A percentile compares a stretch with the other conserved stretches of the same genome.
Evolutionary conservation across 2,329 filamentous ascomycete genomes (phyloP).

Genomic region (Ophiostoma piceae): DNA sequence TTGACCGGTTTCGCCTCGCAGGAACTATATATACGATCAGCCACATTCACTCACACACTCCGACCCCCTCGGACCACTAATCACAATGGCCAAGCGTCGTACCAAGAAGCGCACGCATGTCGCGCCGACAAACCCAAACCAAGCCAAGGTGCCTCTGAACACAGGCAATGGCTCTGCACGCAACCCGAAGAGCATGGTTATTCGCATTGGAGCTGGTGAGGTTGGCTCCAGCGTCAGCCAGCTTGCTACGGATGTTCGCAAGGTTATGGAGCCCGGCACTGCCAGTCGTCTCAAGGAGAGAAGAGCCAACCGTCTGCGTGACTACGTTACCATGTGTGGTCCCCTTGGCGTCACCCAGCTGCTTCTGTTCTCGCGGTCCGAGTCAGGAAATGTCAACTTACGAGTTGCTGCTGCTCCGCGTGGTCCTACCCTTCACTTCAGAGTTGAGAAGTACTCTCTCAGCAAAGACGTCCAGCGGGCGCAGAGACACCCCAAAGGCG

Average conservation of each 20-base stretch:
- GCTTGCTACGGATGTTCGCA: slow-evolving; percentile 82
- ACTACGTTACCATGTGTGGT: slow-evolving; percentile 94
- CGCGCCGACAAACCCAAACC: slow-evolving; percentile 55
- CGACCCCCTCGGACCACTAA: neutral
- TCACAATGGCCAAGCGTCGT: slow-evolving; percentile 68
- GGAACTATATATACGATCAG: neutral
- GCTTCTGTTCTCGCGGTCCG: slow-evolving; percentile 85
- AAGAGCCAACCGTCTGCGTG: slow-evolving; percentile 77
- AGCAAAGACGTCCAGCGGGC: slow-evolving; percentile 84
- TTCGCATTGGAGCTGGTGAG: slow-evolving; percentile 89
- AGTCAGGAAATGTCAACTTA: slow-evolving; percentile 86
- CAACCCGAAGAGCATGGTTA: slow-evolving; percentile 94
- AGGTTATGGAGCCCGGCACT: slow-evolving; percentile 94
- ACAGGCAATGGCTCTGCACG: slow-evolving; percentile 59
- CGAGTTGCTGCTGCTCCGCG: slow-evolving; percentile 80
- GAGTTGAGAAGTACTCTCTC: slow-evolving; percentile 90
- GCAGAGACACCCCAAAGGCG: slow-evolving; percentile 74
- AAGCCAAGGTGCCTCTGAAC: slow-evolving; percentile 47
- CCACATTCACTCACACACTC: neutral
- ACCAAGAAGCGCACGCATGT: slow-evolving; percentile 87
- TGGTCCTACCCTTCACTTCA: slow-evolving; percentile 88
- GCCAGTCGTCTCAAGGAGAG: slow-evolving; percentile 85
- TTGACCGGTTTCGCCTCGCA: neutral
- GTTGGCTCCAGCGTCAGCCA: slow-evolving; percentile 89
- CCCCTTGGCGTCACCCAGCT: slow-evolving; percentile 90